Percentiles rank a stretch among this genome's conserved stretches.
These are phyloP conservation scores for Kalanchoe fedtschenkoi DNA, from an alignment of 164 flowering plant genomes.

Conservation along the genomic window DNA sequence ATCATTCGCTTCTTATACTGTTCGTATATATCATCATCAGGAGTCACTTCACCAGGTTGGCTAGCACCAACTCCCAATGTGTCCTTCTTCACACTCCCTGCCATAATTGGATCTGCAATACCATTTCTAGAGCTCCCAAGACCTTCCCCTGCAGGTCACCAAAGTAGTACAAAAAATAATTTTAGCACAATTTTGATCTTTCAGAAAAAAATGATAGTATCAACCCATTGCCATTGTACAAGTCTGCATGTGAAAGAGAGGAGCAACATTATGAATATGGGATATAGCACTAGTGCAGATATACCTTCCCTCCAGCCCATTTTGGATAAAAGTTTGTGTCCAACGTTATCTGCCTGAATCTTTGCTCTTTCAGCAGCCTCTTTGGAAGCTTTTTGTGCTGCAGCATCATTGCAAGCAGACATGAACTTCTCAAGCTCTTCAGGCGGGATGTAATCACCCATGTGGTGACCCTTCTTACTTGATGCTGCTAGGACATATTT, in stretches of 20 bases:
- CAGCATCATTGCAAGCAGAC: conserved; percentile 7
- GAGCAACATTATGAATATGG: not conserved
- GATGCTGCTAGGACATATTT: not conserved
- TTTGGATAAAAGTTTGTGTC: conserved; percentile 86
- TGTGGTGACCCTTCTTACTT: not conserved
- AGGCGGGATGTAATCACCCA: conserved; percentile 1
- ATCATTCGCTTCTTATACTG: conserved; percentile 99
- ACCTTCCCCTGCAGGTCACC: conserved; percentile 69
- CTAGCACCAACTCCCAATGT: conserved; percentile 89
- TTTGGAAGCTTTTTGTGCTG: conserved; percentile 54
- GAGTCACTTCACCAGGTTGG: conserved; percentile 72
- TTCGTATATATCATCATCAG: conserved; percentile 96
- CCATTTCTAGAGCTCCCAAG: conserved; percentile 84
- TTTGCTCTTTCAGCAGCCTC: conserved; percentile 70
- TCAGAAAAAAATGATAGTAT: not conserved
- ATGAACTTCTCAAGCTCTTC: not conserved
- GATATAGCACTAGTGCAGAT: not conserved
- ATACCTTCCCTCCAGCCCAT: conserved; percentile 99
- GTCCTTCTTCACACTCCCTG: conserved; percentile 71
- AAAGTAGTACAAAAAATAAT: not conserved
- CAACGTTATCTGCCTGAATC: conserved; percentile 93
- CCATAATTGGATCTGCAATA: conserved; percentile 80
- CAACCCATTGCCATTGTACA: too few relatives aligned
- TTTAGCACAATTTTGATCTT: not conserved
- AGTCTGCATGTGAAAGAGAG: not conserved